phyloP scores from a whole-genome alignment of 2,329 filamentous ascomycete genomes.

The Sclerotiophoma versabilis region DNA sequence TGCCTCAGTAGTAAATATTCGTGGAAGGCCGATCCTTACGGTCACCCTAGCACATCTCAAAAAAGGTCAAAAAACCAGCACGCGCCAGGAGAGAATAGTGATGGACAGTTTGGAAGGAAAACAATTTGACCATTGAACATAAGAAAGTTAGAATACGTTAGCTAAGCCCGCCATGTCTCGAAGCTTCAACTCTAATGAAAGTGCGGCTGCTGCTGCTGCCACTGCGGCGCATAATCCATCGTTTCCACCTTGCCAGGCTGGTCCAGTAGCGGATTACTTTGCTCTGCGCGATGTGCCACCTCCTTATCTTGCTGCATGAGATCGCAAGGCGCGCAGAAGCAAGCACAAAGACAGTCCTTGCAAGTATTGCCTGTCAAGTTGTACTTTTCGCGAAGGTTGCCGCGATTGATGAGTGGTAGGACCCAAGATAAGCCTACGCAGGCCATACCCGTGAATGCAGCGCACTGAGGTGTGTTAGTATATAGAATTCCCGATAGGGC shows the following conservation, averaged over 20 bases:
- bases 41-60: too few species aligned
- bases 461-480: constrained; percentile 33
- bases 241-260: constrained; percentile 31
- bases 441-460: constrained; percentile 33
- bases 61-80: too few species aligned
- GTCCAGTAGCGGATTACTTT: constrained; percentile 19
- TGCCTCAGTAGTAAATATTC: too few species aligned
- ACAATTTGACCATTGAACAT: neutral
- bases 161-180: too few species aligned
- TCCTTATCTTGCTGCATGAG: constrained; percentile 47
- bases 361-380: constrained; percentile 41
- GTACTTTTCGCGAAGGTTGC: constrained; percentile 44
- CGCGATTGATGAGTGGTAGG: constrained; percentile 41
- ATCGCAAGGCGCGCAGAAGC: constrained; percentile 46
- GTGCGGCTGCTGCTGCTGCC: constrained; percentile 19
- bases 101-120: too few species aligned
- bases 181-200: neutral
- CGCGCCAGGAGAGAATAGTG: too few species aligned
- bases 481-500: neutral
- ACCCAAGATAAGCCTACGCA: constrained; percentile 40
- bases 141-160: neutral
- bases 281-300: constrained; percentile 28
- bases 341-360: constrained; percentile 45
- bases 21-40: too few species aligned
- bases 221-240: constrained; percentile 38